phyloP scores from a whole-genome alignment of 805 yeast species.

The Kodamaea jinghongensis region DNA sequence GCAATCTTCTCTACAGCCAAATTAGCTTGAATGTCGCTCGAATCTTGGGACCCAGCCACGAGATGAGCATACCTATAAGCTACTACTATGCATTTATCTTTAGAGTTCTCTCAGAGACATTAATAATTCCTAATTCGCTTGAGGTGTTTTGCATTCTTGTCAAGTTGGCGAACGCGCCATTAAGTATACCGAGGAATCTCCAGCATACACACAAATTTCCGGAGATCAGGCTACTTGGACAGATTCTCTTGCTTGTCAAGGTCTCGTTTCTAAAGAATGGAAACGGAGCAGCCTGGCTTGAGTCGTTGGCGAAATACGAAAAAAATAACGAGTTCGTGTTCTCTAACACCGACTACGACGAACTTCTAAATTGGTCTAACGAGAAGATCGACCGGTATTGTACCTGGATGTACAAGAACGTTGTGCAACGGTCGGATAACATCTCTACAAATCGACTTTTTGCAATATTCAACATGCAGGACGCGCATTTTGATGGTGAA shows the following conservation, averaged over 20 bases:
- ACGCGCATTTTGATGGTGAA: not conserved
- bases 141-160: slow-evolving; percentile 40
- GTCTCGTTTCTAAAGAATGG: slow-evolving; percentile 14
- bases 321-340: slow-evolving; percentile 17
- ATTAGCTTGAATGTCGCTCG: slow-evolving; percentile 14
- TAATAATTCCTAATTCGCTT: slow-evolving; percentile 48
- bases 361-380: slow-evolving; percentile 49
- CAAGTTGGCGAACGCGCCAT: slow-evolving; percentile 3
- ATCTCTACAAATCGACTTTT: slow-evolving; percentile 30
- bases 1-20: slow-evolving; percentile 32
- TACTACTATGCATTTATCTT: slow-evolving; percentile 39
- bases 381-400: slow-evolving; percentile 45
- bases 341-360: slow-evolving; percentile 16
- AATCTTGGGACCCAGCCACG: slow-evolving; percentile 2
- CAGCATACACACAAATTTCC: slow-evolving; percentile 24
- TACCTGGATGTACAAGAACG: slow-evolving; percentile 45
- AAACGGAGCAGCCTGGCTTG: slow-evolving; percentile 19
- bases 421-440: slow-evolving; percentile 24
- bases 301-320: slow-evolving; percentile 16
- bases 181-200: slow-evolving; percentile 3
- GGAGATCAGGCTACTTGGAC: slow-evolving; percentile 34
- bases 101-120: slow-evolving; percentile 38
- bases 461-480: slow-evolving; percentile 30
- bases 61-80: slow-evolving; percentile 16
- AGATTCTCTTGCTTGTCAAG: slow-evolving; percentile 31